phyloP scores from a whole-genome alignment of 345 rosid genomes.

The Citrus cavaleriei region DNA sequence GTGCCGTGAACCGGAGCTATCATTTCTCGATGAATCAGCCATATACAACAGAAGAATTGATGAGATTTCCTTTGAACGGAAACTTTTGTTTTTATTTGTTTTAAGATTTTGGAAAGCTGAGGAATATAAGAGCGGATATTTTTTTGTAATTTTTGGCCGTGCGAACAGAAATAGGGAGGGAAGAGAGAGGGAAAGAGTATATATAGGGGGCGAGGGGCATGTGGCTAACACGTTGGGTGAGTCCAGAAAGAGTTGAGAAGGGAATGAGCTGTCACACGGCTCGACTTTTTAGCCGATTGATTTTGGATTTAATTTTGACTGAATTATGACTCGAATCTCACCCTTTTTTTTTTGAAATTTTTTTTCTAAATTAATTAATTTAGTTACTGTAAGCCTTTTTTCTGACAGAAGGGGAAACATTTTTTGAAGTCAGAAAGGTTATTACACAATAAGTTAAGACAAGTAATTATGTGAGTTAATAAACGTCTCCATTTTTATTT shows the following conservation, averaged over 20 bases:
- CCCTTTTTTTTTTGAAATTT: no score
- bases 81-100: no score
- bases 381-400: no score
- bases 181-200: background rate
- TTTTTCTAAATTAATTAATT: no score
- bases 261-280: conserved; percentile 13
- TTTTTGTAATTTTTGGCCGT: no score
- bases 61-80: no score
- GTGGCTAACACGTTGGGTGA: conserved; percentile 19
- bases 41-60: conserved; percentile 1
- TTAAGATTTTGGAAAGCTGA: background rate
- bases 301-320: conserved; percentile 11
- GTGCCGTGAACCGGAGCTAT: conserved; percentile 10
- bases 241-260: background rate
- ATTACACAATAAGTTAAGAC: no score
- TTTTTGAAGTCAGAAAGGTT: no score
- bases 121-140: no score
- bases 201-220: conserved; percentile 3
- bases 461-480: no score
- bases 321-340: background rate
- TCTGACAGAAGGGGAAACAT: no score
- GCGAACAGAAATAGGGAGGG: background rate
- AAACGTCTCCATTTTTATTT: no score
- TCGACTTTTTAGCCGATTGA: conserved; percentile 10
- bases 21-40: conserved; percentile 31